Evolutionary conservation across 331 rosid genomes (phyloP).

Genomic region (Quercus tomentella): DNA sequence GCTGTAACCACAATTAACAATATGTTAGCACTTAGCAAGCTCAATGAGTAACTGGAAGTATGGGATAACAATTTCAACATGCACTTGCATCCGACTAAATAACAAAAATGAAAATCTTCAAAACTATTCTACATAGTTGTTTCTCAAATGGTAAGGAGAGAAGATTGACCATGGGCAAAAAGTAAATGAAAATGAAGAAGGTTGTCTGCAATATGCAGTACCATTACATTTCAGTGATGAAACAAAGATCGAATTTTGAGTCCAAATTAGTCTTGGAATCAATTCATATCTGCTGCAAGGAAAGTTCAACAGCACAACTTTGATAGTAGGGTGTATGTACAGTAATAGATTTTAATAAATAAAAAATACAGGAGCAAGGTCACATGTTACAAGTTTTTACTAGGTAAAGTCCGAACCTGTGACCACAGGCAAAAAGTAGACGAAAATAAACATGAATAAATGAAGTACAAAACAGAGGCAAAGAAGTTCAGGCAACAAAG

Average conservation of each 20-base stretch:
- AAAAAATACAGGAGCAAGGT: neutral
- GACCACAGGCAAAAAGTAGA: too few species aligned
- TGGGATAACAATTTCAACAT: neutral
- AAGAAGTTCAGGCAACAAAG: neutral
- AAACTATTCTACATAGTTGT: neutral
- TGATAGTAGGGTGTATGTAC: neutral
- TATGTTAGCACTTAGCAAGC: neutral
- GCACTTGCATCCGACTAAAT: neutral
- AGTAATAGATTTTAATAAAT: neutral
- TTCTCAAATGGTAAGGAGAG: neutral
- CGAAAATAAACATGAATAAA: too few species aligned
- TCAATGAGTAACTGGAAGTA: neutral
- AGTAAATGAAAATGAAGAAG: neutral
- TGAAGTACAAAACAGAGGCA: neutral
- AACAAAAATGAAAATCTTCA: neutral
- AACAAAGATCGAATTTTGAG: neutral
- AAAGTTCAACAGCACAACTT: neutral
- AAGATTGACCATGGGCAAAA: neutral
- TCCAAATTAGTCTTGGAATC: neutral
- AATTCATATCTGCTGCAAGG: neutral
- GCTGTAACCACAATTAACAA: constrained; percentile 41
- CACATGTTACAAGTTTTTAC: neutral
- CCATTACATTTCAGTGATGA: neutral
- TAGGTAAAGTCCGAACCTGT: too few species aligned
- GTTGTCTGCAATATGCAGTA: neutral